Evolutionary conservation across 495 filamentous ascomycete species (phyloP).

Genomic region (Neurospora discreta): DNA sequence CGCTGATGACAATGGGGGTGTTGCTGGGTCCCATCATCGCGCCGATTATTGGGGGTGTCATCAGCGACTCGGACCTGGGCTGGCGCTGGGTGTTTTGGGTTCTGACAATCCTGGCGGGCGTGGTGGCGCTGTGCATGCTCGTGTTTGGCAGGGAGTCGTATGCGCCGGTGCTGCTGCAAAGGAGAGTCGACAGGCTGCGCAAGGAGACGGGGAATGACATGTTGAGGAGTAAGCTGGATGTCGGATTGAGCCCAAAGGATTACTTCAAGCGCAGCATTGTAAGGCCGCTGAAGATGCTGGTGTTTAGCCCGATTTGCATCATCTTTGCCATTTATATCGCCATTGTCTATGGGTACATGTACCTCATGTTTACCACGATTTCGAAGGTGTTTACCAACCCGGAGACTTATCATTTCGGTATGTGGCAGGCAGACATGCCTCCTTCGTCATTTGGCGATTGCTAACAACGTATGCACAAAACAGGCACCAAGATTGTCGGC

Average conservation of each 20-base stretch:
- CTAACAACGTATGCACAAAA: neutral
- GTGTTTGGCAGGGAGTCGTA: conserved; percentile 52
- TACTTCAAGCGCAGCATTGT: conserved; percentile 30
- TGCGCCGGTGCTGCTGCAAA: conserved; percentile 44
- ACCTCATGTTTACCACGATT: conserved; percentile 62
- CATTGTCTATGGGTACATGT: conserved; percentile 62
- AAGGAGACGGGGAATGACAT: conserved; percentile 35
- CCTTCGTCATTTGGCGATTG: neutral
- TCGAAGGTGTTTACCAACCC: conserved; percentile 39
- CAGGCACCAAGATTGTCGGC: conserved; percentile 15
- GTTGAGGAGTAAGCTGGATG: conserved; percentile 40
- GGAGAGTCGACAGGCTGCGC: conserved; percentile 38
- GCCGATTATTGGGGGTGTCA: conserved; percentile 43
- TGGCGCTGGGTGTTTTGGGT: conserved; percentile 64
- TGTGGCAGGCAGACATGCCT: neutral
- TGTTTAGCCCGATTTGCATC: conserved; percentile 49
- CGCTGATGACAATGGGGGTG: conserved; percentile 39
- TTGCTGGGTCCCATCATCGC: conserved; percentile 43
- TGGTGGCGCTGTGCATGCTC: conserved; percentile 23
- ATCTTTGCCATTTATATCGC: conserved; percentile 60
- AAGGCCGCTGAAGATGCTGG: conserved; percentile 40
- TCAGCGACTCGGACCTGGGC: conserved; percentile 30
- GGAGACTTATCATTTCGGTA: neutral
- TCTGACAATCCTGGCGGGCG: conserved; percentile 24
- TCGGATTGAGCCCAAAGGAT: conserved; percentile 30